phyloP scores from a whole-genome alignment of 1,284 basidiomycete species.

The Vanrija humicola region DNA sequence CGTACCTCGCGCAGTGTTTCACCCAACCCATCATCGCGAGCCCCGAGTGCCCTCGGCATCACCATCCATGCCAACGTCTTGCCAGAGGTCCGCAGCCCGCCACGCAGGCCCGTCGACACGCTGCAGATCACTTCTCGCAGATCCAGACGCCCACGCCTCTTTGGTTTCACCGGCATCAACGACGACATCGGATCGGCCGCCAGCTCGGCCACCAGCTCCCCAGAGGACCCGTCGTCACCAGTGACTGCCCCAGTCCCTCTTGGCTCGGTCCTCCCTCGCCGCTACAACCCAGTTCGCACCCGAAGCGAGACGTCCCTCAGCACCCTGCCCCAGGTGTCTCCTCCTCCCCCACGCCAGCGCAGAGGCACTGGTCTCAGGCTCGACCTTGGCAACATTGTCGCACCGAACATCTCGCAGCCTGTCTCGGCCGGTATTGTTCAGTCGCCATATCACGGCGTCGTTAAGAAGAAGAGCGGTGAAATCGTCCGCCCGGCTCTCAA shows the following conservation, averaged over 20 bases:
- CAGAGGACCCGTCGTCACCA: conserved; percentile 1
- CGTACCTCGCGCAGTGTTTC: background rate
- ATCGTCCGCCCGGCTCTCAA: conserved; percentile 89
- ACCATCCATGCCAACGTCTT: conserved; percentile 25
- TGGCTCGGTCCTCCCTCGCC: conserved; percentile 10
- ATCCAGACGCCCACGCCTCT: conserved; percentile 42
- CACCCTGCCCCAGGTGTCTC: conserved; percentile 12
- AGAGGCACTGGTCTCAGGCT: conserved; percentile 48
- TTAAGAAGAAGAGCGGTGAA: conserved; percentile 89
- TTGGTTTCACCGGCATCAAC: conserved; percentile 46
- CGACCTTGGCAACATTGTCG: conserved; percentile 42
- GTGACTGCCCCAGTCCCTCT: background rate
- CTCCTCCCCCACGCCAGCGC: conserved; percentile 8
- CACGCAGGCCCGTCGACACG: conserved; percentile 26
- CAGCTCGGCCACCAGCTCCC: conserved; percentile 23
- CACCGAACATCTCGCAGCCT: conserved; percentile 12
- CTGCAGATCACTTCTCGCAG: conserved; percentile 28
- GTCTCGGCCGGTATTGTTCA: conserved; percentile 21
- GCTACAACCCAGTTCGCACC: conserved; percentile 25
- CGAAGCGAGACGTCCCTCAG: conserved; percentile 32
- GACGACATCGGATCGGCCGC: conserved; percentile 25
- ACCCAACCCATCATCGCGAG: background rate
- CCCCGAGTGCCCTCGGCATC: conserved; percentile 4
- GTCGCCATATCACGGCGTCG: conserved; percentile 36
- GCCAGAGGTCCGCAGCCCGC: conserved; percentile 44